These are phyloP conservation scores for Beauveria medogensis DNA, from an alignment of 2,329 filamentous ascomycete genomes.

Conservation along the genomic window DNA sequence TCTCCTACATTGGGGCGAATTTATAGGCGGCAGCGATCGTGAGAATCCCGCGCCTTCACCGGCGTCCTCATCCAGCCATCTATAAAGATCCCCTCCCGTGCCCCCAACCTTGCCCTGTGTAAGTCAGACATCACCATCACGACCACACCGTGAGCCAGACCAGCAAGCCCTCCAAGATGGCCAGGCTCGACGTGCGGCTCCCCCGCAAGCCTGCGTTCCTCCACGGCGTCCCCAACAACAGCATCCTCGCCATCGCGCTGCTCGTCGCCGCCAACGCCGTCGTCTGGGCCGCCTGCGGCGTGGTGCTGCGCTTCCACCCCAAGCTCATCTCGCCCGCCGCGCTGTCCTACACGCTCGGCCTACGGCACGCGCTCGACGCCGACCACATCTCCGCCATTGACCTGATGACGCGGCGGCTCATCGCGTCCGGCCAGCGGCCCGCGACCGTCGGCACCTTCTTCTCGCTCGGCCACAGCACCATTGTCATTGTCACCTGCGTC, in stretches of 20 bases:
- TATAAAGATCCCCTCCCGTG: background rate
- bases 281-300: slow-evolving; percentile 46
- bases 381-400: slow-evolving; percentile 86
- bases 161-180: background rate
- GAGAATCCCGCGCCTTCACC: background rate
- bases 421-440: slow-evolving; percentile 76
- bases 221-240: slow-evolving; percentile 23
- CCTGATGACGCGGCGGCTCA: slow-evolving; percentile 82
- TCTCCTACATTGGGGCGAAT: background rate
- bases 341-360: slow-evolving; percentile 78
- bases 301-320: slow-evolving; percentile 46
- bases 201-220: slow-evolving; percentile 24
- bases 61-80: background rate
- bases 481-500: slow-evolving; percentile 83
- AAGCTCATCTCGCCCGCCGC: slow-evolving; percentile 70
- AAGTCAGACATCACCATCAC: background rate
- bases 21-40: background rate
- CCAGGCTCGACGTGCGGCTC: background rate
- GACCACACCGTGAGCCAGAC: background rate
- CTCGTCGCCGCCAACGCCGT: slow-evolving; percentile 44
- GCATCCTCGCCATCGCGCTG: slow-evolving; percentile 40
- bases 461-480: slow-evolving; percentile 85
- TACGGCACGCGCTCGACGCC: slow-evolving; percentile 95
- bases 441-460: slow-evolving; percentile 94
- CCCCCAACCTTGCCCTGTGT: background rate